These are phyloP conservation scores for Cladosporium austrohemisphaericum DNA, from an alignment of 2,329 filamentous ascomycete genomes.

Conservation along the genomic window DNA sequence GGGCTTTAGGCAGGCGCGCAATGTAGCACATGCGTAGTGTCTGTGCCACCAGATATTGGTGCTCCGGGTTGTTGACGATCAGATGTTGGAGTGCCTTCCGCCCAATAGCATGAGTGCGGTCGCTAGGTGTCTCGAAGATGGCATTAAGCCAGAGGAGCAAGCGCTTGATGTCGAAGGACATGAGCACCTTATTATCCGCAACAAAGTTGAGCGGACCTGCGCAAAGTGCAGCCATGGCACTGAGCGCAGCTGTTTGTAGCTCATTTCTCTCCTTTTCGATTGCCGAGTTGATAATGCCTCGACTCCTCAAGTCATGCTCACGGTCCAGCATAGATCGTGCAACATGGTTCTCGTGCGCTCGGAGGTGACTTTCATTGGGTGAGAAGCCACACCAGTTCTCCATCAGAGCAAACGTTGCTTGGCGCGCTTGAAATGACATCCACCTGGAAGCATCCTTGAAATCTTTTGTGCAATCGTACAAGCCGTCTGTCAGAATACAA, in stretches of 20 bases:
- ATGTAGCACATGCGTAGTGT: conserved; percentile 90
- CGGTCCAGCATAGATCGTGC: conserved; percentile 78
- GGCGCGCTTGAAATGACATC: conserved; percentile 96
- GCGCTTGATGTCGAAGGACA: conserved; percentile 86
- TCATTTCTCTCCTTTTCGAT: conserved; percentile 98
- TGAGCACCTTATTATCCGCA: conserved; percentile 78
- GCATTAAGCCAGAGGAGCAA: conserved; percentile 95
- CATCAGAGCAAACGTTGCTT: conserved; percentile 94
- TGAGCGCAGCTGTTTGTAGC: conserved; percentile 81
- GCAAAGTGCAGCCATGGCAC: conserved; percentile 92
- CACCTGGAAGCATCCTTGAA: conserved; percentile 82
- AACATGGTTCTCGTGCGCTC: conserved; percentile 80
- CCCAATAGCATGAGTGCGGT: conserved; percentile 87
- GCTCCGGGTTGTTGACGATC: conserved; percentile 84
- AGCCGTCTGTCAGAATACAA: conserved; percentile 85
- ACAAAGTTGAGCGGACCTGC: conserved; percentile 77
- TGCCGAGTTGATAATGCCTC: conserved; percentile 75
- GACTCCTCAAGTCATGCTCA: conserved; percentile 67
- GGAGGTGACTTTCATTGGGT: conserved; percentile 79
- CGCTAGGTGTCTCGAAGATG: conserved; percentile 88
- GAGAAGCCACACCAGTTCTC: conserved; percentile 99
- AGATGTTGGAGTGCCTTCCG: conserved; percentile 83
- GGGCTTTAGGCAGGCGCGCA: conserved; percentile 66
- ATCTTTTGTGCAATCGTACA: conserved; percentile 87
- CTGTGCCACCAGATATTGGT: conserved; percentile 78